Evolutionary conservation across 2,329 filamentous ascomycete genomes (phyloP), one percentile per base, ranked within the genome.

Genomic region (Setomelanomma holmii): DNA sequence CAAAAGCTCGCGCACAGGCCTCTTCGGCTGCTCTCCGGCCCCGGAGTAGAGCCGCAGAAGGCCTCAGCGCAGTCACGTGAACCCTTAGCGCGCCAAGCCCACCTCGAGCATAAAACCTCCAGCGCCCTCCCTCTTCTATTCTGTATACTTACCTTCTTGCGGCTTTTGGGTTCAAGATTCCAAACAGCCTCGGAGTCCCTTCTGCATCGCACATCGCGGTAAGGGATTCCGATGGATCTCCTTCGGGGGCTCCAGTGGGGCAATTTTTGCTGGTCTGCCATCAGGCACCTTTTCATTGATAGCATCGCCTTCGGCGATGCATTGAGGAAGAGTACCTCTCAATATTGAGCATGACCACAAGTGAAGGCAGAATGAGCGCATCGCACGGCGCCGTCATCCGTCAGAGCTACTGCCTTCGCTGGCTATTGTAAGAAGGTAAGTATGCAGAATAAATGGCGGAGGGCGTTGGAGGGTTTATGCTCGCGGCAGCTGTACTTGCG

Each of bases 121-220:
- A 14, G 12, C 8, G 34, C 12, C 36, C 49, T 39, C 38, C 30
- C 38, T 43, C 30, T 42, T n/a, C 8, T 33, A 4, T 5, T 12
- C n/a, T 30, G 3, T 8, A 22, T 39, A 35, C 14, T 16, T 35
- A 69, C 67, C 67, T 72, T 72, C 58, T 69, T 62, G 61, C 54
- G 63, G 63, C 53, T 49, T 34, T 56, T 50, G 55, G 53, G 69
- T 53, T 71, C 69, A 72, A 53, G 63, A 56, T 56, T 61, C 48
- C 53, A 58, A 61, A 59, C 52, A 49, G 49, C 63, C 65, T 62
- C 58, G 45, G 46, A 56, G 60, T 55, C 57, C 63, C 57, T 56
- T 60, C 66, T 72, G 60, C 68, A 73, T 72, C 70, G 69, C 67
- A 72, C 69, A 71, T 58, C 67, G 68, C 56, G 67, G 68, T 57